Evolutionary conservation across 768 basidiomycete species (phyloP).

Genomic region (Hericium alpestre): DNA sequence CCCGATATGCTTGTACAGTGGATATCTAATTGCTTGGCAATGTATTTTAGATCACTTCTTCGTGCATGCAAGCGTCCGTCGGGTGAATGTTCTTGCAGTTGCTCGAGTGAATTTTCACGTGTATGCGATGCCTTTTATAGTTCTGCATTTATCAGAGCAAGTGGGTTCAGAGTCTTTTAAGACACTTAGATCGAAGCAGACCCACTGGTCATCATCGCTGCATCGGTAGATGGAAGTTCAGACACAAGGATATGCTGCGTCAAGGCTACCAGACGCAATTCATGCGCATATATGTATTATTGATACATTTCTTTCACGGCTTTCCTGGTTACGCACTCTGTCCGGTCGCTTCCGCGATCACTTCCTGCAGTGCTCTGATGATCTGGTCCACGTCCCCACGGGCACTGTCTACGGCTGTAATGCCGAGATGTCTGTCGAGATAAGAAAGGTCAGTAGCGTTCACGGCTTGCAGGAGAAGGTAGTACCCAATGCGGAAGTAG

Average conservation of each 20-base stretch:
- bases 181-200: background rate
- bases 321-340: conserved; percentile 15
- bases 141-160: too few species aligned
- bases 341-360: conserved; percentile 30
- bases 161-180: background rate
- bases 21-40: background rate
- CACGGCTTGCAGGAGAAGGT: conserved; percentile 7
- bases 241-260: background rate
- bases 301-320: background rate
- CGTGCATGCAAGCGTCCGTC: background rate
- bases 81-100: background rate
- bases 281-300: background rate
- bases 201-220: background rate
- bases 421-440: conserved; percentile 71
- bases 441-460: background rate
- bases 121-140: too few species aligned
- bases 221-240: background rate
- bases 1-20: background rate
- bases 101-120: too few species aligned
- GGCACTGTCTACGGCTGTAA: conserved; percentile 58
- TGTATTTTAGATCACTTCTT: background rate
- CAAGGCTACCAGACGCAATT: background rate
- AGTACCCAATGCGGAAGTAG: conserved; percentile 84
- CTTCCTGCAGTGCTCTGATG: conserved; percentile 51
- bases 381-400: conserved; percentile 73